Conservation (phyloP, 768 basidiomycete genomes). For the Tephrocybe rancida region DNA sequence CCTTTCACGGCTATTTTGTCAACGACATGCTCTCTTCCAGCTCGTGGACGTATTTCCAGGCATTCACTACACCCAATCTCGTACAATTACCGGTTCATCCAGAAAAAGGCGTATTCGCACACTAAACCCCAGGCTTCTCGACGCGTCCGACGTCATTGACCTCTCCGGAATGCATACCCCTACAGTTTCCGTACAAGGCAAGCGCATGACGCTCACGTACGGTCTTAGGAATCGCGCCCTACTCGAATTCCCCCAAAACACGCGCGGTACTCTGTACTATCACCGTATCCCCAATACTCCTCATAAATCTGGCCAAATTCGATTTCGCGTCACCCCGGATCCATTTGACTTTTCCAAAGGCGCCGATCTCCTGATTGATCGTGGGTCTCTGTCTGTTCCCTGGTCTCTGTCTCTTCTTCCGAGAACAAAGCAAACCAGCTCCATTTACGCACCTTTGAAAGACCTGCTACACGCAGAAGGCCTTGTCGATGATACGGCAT, state of each 20-base stretch:
- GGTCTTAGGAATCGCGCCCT: background rate
- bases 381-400: background rate
- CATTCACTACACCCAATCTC: no score
- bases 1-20: no score
- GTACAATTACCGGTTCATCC: no score
- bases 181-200: background rate
- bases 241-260: background rate
- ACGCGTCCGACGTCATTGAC: background rate
- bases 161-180: background rate
- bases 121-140: background rate
- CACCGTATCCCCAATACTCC: background rate
- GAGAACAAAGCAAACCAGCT: background rate
- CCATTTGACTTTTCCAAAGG: background rate
- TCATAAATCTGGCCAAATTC: no score
- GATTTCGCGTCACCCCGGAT: slow-evolving; percentile 7
- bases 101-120: no score
- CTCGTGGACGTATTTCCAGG: no score
- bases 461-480: background rate
- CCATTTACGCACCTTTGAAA: background rate
- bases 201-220: background rate
- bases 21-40: no score
- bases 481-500: background rate
- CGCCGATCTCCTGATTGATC: background rate
- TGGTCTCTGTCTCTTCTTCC: background rate
- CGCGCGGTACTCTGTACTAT: slow-evolving; percentile 5